Percentiles rank a stretch among this genome's conserved stretches.
Conservation (phyloP, 2,329 filamentous ascomycete species). For the Trichoderma sp. region DNA sequence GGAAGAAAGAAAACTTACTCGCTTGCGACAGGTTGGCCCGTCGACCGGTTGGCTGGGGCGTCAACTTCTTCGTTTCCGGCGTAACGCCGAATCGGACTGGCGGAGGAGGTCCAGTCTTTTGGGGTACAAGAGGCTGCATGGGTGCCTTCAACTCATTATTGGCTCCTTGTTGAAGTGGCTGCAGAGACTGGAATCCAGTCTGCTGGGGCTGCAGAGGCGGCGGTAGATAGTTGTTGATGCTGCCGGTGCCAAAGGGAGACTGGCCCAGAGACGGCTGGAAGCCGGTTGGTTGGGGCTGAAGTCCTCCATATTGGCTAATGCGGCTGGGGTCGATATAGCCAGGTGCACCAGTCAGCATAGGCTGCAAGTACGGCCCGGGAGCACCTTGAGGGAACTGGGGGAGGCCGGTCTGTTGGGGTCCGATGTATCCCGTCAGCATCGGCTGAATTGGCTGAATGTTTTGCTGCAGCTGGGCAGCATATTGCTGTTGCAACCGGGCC, state of each 20-base stretch:
- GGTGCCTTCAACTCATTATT: conserved; percentile 52
- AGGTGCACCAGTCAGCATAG: conserved; percentile 51
- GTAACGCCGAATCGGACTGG: conserved; percentile 85
- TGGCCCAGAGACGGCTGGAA: conserved; percentile 50
- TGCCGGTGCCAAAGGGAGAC: conserved; percentile 52
- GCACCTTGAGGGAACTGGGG: conserved; percentile 41
- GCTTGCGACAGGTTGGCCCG: conserved; percentile 91
- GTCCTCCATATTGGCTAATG: conserved; percentile 45
- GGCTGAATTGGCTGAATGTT: conserved; percentile 43
- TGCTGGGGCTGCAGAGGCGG: conserved; percentile 61
- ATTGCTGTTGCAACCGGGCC: conserved; percentile 64
- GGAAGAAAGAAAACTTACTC: conserved; percentile 67
- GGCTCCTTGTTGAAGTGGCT: conserved; percentile 43
- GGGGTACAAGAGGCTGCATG: conserved; percentile 47
- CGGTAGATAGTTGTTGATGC: conserved; percentile 60
- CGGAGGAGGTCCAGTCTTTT: conserved; percentile 69
- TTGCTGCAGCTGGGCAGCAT: conserved; percentile 51
- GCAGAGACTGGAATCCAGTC: conserved; percentile 52
- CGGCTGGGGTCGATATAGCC: conserved; percentile 42
- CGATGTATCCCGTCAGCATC: conserved; percentile 39
- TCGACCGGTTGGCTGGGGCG: conserved; percentile 82
- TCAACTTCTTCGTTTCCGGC: conserved; percentile 71
- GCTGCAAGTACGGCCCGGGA: conserved; percentile 45
- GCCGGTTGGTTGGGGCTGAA: conserved; percentile 66
- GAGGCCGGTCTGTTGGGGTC: conserved; percentile 40